phyloP scores from a whole-genome alignment of 75 land plant species.

The Sequoiadendron giganteum region DNA sequence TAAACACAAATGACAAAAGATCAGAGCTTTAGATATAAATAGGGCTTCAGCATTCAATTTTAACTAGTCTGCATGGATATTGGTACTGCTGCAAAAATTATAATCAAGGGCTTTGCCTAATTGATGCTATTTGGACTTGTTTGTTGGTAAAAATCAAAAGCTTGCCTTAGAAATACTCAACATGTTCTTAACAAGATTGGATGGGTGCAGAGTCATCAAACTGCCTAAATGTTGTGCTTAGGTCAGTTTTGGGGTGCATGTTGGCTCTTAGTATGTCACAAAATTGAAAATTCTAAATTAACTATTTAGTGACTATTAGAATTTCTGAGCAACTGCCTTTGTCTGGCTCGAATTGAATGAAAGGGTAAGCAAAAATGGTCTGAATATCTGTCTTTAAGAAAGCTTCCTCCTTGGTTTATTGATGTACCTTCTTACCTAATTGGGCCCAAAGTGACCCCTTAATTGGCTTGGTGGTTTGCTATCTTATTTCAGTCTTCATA shows the following conservation, averaged over 20 bases:
- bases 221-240: not conserved
- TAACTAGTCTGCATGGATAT: not conserved
- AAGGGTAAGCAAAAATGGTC: too few species aligned
- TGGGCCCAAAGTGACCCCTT: too few species aligned
- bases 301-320: not conserved
- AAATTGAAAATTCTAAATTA: too few species aligned
- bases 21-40: not conserved
- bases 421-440: too few species aligned
- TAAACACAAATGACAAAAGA: not conserved
- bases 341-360: too few species aligned
- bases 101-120: not conserved
- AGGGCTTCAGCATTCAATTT: not conserved
- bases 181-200: not conserved
- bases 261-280: not conserved
- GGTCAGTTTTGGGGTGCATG: not conserved
- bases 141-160: not conserved
- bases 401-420: too few species aligned
- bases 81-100: not conserved
- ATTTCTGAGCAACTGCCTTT: too few species aligned
- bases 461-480: too few species aligned
- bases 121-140: not conserved
- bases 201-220: not conserved
- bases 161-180: too few species aligned
- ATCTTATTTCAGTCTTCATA: too few species aligned
- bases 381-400: too few species aligned